Base-by-base conservation (phyloP, 2,329 filamentous ascomycete species). In the Colletotrichum theobromicola region DNA sequence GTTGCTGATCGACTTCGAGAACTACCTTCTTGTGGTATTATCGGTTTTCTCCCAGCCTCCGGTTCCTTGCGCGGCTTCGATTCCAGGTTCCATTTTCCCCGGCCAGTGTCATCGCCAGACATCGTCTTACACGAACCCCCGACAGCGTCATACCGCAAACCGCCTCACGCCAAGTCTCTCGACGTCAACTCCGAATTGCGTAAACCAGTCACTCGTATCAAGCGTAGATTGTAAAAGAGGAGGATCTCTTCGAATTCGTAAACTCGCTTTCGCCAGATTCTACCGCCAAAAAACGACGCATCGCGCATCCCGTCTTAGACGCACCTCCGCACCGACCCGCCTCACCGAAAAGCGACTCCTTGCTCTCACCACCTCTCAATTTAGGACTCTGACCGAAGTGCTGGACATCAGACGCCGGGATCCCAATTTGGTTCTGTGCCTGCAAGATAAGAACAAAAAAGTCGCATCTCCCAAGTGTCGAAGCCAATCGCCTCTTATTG, bases 41-140 rank as follows among this genome's bases (percentile, higher is more conserved):
- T 53, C 64, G 34, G 37, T 57, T 61, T 66, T 61, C 65, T 28
- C n/a, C 46, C 30, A 67, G 32, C 68, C 62, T 34, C 67, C 53
- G 18, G 34, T 26, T 37, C 21, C 30, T 21, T 15, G 46, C 42
- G 16, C 67, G 37, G 32, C 34, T 50, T 64, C 42, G 37, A 28
- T 18, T 18, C 28, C 37, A 21, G 35, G 8, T 53, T 34, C 68
- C 13, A 28, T 50, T 50, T 24, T 26, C n/a, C 50, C 2, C 66
- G n/a, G 24, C 70, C 24, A 69, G 70, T 32, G 58, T 28, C 66
- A 58, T 60, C 64, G 21, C 10, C 61, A 57, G 34, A 62, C 66
- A 57, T 72, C 72, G 62, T 74, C 72, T 72, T 74, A 67, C 68
- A 74, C 62, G 55, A 50, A 35, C 32, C 8, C n/a, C 34, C 70